Base-by-base conservation (phyloP, 352 stramenopile species). In the Plasmopara viticola region DNA sequence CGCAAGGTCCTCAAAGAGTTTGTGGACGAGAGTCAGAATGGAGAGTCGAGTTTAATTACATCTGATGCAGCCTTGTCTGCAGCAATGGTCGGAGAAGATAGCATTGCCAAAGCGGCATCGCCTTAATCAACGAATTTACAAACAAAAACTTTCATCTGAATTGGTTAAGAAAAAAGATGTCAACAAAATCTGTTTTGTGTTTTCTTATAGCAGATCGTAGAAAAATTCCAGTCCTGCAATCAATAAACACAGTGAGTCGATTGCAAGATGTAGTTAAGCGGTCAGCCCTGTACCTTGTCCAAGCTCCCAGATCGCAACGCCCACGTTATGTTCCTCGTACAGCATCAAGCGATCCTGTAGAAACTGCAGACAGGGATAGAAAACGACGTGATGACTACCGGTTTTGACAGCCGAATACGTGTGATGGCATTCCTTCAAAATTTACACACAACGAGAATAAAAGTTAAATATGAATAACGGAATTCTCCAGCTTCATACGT, bases 301-400 rank as follows among this genome's bases (percentile, higher is more conserved):
- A 48, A 92, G 73, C 42, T 92, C 82, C 82, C 82, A 92, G 41
- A 92, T 68, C 13, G 72, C 78, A 34, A 66, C 70, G 6, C 82
- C 78, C 20, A 84, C 74, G 31, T 72, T 62, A 12, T 61, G 17
- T 35, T 78, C 53, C 30, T 72, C 52, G 47, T 74, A 88, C 30
- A 90, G 56, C 35, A 64, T 52, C 45, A 92, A 61, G 7, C 82
- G 79, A 17, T 92, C 77, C 29, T 75, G 60, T 8, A 92, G 50
- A 48, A 88, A 92, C 52, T 89, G 77, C n/a, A 92, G 60, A 46
- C 82, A 92, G n/a, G 82, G 82, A 48, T 71, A 92, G 58, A 84
- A 92, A 15, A 87, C 69, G 5, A 71, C 63, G 52, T 78, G 78
- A 28, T 62, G 65, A 14, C 61, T 56, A 17, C 56, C 52, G 15